phyloP scores from a whole-genome alignment of 2,329 filamentous ascomycete species.

The Parastagonospora nodorum region DNA sequence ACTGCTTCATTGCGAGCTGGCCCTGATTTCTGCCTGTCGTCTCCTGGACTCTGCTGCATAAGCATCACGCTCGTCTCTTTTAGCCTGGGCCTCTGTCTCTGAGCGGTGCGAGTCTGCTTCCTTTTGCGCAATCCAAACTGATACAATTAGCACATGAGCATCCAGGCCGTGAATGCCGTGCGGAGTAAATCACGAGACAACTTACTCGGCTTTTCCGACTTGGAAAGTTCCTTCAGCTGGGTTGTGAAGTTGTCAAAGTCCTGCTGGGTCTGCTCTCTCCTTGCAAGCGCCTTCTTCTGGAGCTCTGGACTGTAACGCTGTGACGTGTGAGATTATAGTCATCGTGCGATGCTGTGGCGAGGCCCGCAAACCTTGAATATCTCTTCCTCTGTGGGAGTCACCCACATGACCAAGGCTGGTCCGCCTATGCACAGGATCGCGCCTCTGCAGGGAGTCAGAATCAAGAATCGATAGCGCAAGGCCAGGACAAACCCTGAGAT shows the following conservation, averaged over 20 bases:
- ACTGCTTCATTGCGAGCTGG: constrained; percentile 30
- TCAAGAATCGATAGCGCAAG: constrained; percentile 6
- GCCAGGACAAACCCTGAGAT: constrained; percentile 35
- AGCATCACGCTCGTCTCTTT: constrained; percentile 38
- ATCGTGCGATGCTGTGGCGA: constrained; percentile 18
- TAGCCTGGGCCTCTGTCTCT: constrained; percentile 26
- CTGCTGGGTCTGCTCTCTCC: constrained; percentile 73
- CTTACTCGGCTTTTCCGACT: constrained; percentile 89
- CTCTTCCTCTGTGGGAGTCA: constrained; percentile 87
- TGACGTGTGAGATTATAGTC: constrained; percentile 5
- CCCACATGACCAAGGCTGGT: constrained; percentile 78
- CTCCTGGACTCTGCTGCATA: constrained; percentile 39
- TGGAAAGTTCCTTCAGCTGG: constrained; percentile 84
- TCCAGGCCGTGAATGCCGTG: not conserved
- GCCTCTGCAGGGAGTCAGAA: constrained; percentile 61
- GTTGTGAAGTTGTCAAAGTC: constrained; percentile 89
- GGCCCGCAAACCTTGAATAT: constrained; percentile 66
- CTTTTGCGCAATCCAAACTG: constrained; percentile 45
- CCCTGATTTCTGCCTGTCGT: constrained; percentile 41
- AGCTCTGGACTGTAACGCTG: constrained; percentile 91
- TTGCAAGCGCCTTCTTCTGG: constrained; percentile 84
- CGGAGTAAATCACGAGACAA: not conserved
- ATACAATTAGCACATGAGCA: constrained; percentile 13
- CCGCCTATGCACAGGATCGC: constrained; percentile 77
- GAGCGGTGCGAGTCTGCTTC: constrained; percentile 40